Conservation (phyloP, 306 rosid species). For the Cicer bijugum region DNA sequence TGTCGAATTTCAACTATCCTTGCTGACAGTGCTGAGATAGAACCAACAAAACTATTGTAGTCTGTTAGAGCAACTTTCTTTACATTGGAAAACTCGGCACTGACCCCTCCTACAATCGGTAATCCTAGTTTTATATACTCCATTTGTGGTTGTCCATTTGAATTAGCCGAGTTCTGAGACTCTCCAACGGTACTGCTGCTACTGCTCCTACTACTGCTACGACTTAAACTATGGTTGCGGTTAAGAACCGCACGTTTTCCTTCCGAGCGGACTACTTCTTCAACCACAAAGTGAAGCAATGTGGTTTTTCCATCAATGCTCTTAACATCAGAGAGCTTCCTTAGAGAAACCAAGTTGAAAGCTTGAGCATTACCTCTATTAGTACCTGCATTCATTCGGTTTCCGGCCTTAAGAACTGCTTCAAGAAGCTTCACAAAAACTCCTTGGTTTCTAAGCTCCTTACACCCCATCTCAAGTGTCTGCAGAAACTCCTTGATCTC, state of each 20-base stretch:
- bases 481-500: constrained; percentile 66
- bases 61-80: constrained; percentile 77
- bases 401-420: constrained; percentile 94
- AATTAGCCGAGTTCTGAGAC: constrained; percentile 30
- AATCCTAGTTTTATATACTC: constrained; percentile 77
- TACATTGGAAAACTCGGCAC: constrained; percentile 74
- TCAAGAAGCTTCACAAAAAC: constrained; percentile 87
- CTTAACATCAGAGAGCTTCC: constrained; percentile 88
- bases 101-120: constrained; percentile 91
- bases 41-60: constrained; percentile 54
- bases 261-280: constrained; percentile 90
- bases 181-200: constrained; percentile 29
- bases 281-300: constrained; percentile 89
- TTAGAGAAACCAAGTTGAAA: constrained; percentile 76
- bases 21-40: constrained; percentile 57
- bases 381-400: constrained; percentile 95
- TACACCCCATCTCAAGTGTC: constrained; percentile 75
- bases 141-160: constrained; percentile 65
- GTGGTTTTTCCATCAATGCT: constrained; percentile 89
- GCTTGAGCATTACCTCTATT: constrained; percentile 94
- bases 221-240: constrained; percentile 59
- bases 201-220: constrained; percentile 50
- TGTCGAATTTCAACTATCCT: constrained; percentile 49
- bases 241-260: constrained; percentile 77
- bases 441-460: constrained; percentile 77